Evolutionary conservation across 192 early-diverging fungal species (phyloP).

Genomic region (Coemansia erecta): DNA sequence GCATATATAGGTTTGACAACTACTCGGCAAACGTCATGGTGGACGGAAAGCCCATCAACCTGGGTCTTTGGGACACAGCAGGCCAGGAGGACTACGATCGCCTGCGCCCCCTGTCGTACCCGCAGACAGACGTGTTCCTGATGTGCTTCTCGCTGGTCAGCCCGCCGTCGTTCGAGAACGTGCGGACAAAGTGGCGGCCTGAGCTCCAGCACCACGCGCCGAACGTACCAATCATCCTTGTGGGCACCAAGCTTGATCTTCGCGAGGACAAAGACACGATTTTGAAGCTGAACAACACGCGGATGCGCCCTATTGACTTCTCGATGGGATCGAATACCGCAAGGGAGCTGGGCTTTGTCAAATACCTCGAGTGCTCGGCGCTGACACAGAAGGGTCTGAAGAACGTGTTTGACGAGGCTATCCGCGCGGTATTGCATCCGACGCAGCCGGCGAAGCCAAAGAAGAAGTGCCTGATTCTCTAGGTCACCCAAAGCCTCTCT

Average conservation of each 20-base stretch:
- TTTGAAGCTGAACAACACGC: constrained; percentile 82
- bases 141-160: constrained; percentile 97
- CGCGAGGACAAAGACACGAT: constrained; percentile 92
- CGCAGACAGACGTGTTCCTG: constrained; percentile 97
- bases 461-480: constrained; percentile 78
- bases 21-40: constrained; percentile 99
- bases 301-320: constrained; percentile 84
- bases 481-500: constrained; percentile 22
- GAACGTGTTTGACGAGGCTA: constrained; percentile 98
- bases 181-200: constrained; percentile 96
- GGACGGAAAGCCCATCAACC: constrained; percentile 96
- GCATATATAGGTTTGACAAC: constrained; percentile 80
- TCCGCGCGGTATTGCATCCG: constrained; percentile 86
- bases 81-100: constrained; percentile 99
- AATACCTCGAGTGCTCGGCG: constrained; percentile 96
- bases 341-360: constrained; percentile 86
- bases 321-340: constrained; percentile 83
- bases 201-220: constrained; percentile 96
- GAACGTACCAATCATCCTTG: constrained; percentile 86
- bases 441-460: constrained; percentile 60
- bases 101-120: constrained; percentile 94
- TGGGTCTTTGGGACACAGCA: constrained; percentile 98
- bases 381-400: constrained; percentile 97
- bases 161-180: constrained; percentile 96
- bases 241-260: constrained; percentile 97